Conservation (phyloP, 768 basidiomycete genomes). For the Boletus rufocinnamomeus region DNA sequence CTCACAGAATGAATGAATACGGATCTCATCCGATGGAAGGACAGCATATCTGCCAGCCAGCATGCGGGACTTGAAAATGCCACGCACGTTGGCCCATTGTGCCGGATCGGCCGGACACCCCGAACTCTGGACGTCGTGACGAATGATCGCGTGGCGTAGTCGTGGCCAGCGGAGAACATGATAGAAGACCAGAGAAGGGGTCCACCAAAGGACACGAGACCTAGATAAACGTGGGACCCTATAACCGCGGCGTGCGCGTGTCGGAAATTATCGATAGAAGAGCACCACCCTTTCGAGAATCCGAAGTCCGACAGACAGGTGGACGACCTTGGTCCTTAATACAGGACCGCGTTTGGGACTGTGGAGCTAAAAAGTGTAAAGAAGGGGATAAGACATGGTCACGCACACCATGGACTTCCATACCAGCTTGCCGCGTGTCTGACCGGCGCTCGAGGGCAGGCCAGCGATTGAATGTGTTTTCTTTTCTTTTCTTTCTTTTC, state of each 20-base stretch:
- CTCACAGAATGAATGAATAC: constrained; percentile 4
- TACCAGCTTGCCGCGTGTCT: constrained; percentile 1
- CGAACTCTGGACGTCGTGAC: neutral
- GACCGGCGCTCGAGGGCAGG: neutral
- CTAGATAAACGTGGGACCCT: constrained; percentile 8
- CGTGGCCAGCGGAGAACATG: constrained; percentile 7
- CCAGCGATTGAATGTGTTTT: neutral
- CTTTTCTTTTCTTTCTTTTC: neutral
- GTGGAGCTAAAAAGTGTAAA: neutral
- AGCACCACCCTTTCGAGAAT: neutral
- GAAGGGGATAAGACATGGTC: no score
- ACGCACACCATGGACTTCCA: neutral
- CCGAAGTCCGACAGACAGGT: neutral
- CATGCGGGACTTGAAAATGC: neutral
- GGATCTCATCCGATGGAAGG: constrained; percentile 4
- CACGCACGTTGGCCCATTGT: neutral
- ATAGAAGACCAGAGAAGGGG: constrained; percentile 1
- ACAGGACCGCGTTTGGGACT: no score
- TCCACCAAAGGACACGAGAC: neutral
- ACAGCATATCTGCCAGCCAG: neutral
- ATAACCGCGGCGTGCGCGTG: neutral
- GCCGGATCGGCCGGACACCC: neutral
- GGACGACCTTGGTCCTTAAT: no score
- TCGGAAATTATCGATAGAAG: constrained; percentile 1
- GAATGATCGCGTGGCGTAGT: neutral